These are phyloP conservation scores for Metarhizium humberi DNA, from an alignment of 2,329 filamentous ascomycete species.

Conservation along the genomic window DNA sequence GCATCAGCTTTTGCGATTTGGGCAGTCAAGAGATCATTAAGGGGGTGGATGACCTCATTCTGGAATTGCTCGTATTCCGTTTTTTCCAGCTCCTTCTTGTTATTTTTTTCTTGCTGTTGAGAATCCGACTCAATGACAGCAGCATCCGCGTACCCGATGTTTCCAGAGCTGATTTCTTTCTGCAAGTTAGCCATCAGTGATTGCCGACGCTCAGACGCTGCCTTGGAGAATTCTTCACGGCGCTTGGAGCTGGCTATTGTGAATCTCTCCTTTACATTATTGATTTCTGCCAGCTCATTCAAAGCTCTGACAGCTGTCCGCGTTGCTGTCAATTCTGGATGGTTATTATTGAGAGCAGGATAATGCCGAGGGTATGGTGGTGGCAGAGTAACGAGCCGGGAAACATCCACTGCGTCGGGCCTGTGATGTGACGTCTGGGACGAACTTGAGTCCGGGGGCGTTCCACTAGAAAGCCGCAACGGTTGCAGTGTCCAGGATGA, in stretches of 20 bases:
- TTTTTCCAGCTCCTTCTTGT: constrained; percentile 65
- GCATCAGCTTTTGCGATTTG: constrained; percentile 65
- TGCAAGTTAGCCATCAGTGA: constrained; percentile 68
- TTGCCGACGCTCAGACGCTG: constrained; percentile 44
- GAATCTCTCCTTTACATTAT: constrained; percentile 57
- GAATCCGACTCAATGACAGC: constrained; percentile 72
- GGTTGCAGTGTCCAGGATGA: constrained; percentile 32
- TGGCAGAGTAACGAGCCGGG: constrained; percentile 82
- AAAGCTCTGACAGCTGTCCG: constrained; percentile 65
- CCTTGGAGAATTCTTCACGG: constrained; percentile 43
- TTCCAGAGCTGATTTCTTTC: constrained; percentile 66
- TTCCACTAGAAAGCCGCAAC: constrained; percentile 27
- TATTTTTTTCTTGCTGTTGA: constrained; percentile 57
- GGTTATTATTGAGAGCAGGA: constrained; percentile 90
- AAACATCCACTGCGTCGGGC: constrained; percentile 67
- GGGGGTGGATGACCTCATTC: constrained; percentile 68
- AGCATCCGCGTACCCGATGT: constrained; percentile 74
- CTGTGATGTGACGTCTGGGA: constrained; percentile 34
- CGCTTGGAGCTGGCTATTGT: constrained; percentile 46
- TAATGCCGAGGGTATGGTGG: constrained; percentile 92
- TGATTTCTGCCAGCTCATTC: constrained; percentile 64
- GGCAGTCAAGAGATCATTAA: constrained; percentile 70
- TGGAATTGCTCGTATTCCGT: constrained; percentile 80
- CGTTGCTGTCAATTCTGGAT: constrained; percentile 76
- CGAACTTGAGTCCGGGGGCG: constrained; percentile 30